Evolutionary conservation across 2,329 filamentous ascomycete genomes (phyloP), one percentile per base, ranked within the genome.

Genomic region (Arthrobotrys iridis): DNA sequence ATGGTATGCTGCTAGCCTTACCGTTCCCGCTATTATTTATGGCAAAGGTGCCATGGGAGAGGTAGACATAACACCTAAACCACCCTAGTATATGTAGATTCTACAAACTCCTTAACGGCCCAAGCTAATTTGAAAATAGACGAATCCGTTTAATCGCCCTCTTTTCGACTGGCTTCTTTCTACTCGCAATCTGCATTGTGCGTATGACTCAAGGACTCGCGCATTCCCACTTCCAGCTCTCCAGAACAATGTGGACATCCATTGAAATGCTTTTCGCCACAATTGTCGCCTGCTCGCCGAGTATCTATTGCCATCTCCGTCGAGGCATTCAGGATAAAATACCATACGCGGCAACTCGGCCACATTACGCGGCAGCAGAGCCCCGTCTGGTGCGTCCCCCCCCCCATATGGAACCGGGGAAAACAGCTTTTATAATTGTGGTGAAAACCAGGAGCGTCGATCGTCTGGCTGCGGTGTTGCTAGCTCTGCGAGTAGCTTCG

Each of bases 11-110:
- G 4, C 40, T 75, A 4, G 71, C 71, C 4, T 37, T 75, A 18
- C 71, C 63, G 10, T 75, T 75, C 30, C 71, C 71, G 10, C 26
- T 75, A 10, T 28, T 75, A 5, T 75, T 67, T 57, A 75, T 67
- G 58, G 71, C 71, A 13, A 40, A 40, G 20, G 71, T 68, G 1
- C 63, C 71, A 8, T 75, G 57, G 63, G 63, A 64, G 26, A 75
- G 52, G 71, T 71, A 60, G n/a, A n/a, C n/a, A n/a, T n/a, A n/a
- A n/a, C n/a, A n/a, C n/a, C n/a, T n/a, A 3, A 4, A 20, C n/a
- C 4, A 5, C 41, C 41, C 15, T 3, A 0, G 26, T 28, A n/a
- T 15, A n/a, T 28, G 2, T 5, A 4, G 3, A 15, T 26, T n/a
- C n/a, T n/a, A 15, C 13, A 13, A n/a, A n/a, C n/a, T 2, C 6